These are phyloP conservation scores for Arachis stenosperma DNA, from an alignment of 306 rosid species.

Conservation along the genomic window DNA sequence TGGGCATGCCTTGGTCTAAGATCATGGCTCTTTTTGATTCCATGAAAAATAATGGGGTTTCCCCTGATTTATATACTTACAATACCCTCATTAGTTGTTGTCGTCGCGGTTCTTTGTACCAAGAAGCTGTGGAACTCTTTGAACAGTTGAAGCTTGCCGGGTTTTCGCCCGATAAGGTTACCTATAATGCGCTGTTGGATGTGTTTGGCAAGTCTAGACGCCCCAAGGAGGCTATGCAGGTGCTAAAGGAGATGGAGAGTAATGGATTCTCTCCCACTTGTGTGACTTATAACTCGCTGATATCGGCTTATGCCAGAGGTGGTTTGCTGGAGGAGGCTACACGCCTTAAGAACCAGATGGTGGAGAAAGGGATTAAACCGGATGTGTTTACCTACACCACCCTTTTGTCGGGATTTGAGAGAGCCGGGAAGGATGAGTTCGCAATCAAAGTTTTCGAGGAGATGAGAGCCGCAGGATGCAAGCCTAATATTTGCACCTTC, in stretches of 20 bases:
- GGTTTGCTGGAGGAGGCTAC: conserved; percentile 82
- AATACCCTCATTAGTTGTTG: conserved; percentile 82
- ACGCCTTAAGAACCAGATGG: conserved; percentile 65
- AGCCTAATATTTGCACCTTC: conserved; percentile 84
- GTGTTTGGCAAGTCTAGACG: conserved; percentile 91
- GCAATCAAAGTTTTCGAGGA: conserved; percentile 68
- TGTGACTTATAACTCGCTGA: conserved; percentile 80
- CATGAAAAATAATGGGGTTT: conserved; percentile 63
- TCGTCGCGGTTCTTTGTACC: conserved; percentile 70
- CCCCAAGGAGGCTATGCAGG: conserved; percentile 78
- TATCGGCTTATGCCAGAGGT: conserved; percentile 79
- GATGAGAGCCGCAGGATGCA: conserved; percentile 74
- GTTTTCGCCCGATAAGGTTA: conserved; percentile 74
- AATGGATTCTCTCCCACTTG: conserved; percentile 64
- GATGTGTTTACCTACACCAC: conserved; percentile 93
- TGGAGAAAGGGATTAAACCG: conserved; percentile 73
- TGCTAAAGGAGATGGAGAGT: conserved; percentile 76
- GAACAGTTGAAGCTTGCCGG: conserved; percentile 65
- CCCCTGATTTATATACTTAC: conserved; percentile 83
- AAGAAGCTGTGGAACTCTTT: conserved; percentile 70
- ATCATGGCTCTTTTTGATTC: conserved; percentile 52
- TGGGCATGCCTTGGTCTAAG: conserved; percentile 91
- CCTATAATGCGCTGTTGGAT: conserved; percentile 81
- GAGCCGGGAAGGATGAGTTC: conserved; percentile 77
- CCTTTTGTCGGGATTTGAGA: conserved; percentile 80